Conservation (phyloP, 2,329 filamentous ascomycete genomes). For the Exophiala spinifera region DNA sequence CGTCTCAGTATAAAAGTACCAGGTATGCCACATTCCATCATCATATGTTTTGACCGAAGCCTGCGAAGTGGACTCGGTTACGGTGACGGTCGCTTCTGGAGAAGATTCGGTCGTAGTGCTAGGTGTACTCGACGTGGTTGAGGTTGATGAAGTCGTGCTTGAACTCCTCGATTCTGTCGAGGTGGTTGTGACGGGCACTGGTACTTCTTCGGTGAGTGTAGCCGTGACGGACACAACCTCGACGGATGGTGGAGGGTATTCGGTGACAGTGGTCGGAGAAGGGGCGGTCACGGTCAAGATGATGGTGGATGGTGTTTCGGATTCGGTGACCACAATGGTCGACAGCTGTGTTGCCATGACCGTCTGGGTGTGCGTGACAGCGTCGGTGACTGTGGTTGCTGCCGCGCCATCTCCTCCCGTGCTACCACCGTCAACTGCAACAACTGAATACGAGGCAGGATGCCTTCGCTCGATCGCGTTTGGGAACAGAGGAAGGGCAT, state of each 20-base stretch:
- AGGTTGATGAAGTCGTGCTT: background rate
- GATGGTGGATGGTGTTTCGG: constrained; percentile 26
- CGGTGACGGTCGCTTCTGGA: constrained; percentile 19
- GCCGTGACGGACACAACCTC: constrained; percentile 13
- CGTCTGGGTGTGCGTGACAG: constrained; percentile 27
- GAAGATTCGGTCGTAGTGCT: background rate
- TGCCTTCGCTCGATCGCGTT: constrained; percentile 14
- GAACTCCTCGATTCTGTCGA: background rate
- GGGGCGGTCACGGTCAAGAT: constrained; percentile 24
- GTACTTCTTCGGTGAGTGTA: constrained; percentile 1
- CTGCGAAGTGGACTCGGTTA: constrained; percentile 23
- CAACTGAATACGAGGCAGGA: constrained; percentile 34
- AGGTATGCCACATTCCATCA: constrained; percentile 34
- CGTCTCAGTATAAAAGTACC: constrained; percentile 27
- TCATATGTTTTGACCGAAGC: constrained; percentile 26
- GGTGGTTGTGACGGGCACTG: constrained; percentile 1
- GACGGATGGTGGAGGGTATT: constrained; percentile 11
- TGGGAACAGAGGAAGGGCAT: constrained; percentile 15
- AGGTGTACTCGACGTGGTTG: background rate
- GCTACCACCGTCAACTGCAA: constrained; percentile 34
- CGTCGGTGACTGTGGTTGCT: constrained; percentile 29
- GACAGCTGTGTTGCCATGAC: constrained; percentile 32
- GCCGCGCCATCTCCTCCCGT: constrained; percentile 21
- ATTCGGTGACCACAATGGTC: constrained; percentile 26
- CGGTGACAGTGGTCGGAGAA: constrained; percentile 20